These are phyloP conservation scores for Heritiera fomes DNA, from an alignment of 345 rosid genomes.

Conservation along the genomic window DNA sequence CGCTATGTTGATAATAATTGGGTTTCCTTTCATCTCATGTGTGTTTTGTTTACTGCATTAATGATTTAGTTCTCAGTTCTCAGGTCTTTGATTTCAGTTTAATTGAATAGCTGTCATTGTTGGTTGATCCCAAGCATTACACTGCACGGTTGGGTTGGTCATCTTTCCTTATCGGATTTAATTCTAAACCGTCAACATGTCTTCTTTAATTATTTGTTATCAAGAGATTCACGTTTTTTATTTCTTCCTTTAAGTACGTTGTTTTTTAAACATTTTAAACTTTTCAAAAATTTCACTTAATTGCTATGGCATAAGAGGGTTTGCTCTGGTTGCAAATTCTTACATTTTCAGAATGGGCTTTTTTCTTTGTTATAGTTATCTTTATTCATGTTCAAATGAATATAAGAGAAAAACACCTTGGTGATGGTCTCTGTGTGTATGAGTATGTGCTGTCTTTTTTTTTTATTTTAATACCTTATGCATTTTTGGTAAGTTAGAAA, in stretches of 20 bases:
- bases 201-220: not conserved
- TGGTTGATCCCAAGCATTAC: too few species aligned
- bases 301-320: not conserved
- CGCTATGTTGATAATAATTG: not conserved
- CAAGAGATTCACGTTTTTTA: not conserved
- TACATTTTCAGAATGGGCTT: not conserved
- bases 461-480: not conserved
- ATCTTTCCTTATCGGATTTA: not conserved
- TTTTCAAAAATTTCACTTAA: not conserved
- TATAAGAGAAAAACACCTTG: not conserved
- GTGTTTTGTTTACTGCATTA: not conserved
- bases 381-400: not conserved
- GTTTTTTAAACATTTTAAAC: not conserved
- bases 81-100: not conserved
- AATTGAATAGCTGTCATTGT: not conserved
- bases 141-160: too few species aligned
- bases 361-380: not conserved
- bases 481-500: not conserved
- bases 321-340: constrained; percentile 4
- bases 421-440: not conserved
- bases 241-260: not conserved
- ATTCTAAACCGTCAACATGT: not conserved
- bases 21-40: not conserved
- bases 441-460: not conserved
- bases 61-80: not conserved